These are phyloP conservation scores for Phytophthora vignae DNA, from an alignment of 352 stramenopile species.

Conservation along the genomic window DNA sequence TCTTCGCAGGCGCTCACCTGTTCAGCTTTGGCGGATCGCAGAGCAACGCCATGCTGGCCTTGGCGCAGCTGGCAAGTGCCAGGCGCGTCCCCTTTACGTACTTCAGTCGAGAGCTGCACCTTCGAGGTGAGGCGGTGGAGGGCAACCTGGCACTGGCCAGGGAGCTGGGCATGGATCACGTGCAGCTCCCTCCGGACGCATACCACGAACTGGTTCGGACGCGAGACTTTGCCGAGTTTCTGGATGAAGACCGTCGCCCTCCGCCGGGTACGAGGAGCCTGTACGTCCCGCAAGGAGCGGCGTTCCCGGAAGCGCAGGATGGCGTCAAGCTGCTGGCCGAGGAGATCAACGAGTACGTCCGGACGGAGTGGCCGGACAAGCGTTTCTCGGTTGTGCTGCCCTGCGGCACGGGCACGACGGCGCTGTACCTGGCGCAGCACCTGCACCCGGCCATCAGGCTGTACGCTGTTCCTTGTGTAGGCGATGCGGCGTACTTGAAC, in stretches of 20 bases:
- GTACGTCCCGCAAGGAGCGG: conserved; percentile 76
- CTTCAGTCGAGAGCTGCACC: conserved; percentile 61
- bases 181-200: conserved; percentile 47
- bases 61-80: conserved; percentile 81
- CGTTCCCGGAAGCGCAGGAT: conserved; percentile 64
- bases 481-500: conserved; percentile 61
- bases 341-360: conserved; percentile 78
- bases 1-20: conserved; percentile 65
- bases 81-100: conserved; percentile 87
- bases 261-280: conserved; percentile 31
- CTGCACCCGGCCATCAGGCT: conserved; percentile 53
- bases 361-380: conserved; percentile 21
- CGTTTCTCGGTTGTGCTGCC: conserved; percentile 74
- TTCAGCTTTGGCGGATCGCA: conserved; percentile 83
- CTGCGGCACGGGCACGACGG: conserved; percentile 80
- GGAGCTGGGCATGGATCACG: conserved; percentile 73
- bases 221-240: conserved; percentile 45
- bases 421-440: conserved; percentile 83
- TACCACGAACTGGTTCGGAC: conserved; percentile 60
- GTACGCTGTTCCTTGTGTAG: conserved; percentile 78
- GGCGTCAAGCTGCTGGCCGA: conserved; percentile 65
- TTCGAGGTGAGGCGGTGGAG: conserved; percentile 14
- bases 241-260: conserved; percentile 13
- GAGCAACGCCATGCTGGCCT: conserved; percentile 89
- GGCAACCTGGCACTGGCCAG: conserved; percentile 60